Evolutionary conservation across 148 eudicot species (phyloP).

Genomic region (Fallopia convolvulus): DNA sequence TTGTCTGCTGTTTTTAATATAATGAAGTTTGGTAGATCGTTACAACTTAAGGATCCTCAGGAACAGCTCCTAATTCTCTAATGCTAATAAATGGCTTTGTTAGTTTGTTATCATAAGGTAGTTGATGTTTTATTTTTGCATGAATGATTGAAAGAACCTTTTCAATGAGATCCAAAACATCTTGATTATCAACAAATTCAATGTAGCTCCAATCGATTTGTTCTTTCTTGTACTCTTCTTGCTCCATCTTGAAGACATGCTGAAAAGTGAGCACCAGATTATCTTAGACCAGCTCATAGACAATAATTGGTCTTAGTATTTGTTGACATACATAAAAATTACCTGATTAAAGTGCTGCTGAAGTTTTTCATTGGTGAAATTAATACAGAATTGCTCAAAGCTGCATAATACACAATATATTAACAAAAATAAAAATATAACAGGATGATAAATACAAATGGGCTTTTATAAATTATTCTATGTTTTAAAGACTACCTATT

Average conservation of each 20-base stretch:
- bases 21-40: background rate
- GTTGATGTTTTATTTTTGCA: background rate
- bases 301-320: background rate
- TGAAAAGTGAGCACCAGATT: constrained; percentile 23
- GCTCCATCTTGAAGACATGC: constrained; percentile 99
- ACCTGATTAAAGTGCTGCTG: constrained; percentile 99
- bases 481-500: constrained; percentile 51
- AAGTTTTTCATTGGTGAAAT: constrained; percentile 95
- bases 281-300: background rate
- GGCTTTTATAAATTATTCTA: background rate
- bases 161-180: constrained; percentile 98
- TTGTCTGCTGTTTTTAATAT: background rate
- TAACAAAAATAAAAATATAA: background rate
- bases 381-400: constrained; percentile 98
- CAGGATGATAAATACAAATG: background rate
- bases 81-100: background rate
- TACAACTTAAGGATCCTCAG: background rate
- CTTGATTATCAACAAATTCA: constrained; percentile 97
- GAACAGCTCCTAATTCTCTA: background rate
- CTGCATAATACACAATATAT: constrained; percentile 35
- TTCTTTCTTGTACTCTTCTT: constrained; percentile 97
- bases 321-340: background rate
- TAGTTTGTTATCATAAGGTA: background rate
- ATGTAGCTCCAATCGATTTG: constrained; percentile 97
- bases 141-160: constrained; percentile 36